phyloP scores from a whole-genome alignment of 192 early-diverging fungal species.

The Coemansia sp. region DNA sequence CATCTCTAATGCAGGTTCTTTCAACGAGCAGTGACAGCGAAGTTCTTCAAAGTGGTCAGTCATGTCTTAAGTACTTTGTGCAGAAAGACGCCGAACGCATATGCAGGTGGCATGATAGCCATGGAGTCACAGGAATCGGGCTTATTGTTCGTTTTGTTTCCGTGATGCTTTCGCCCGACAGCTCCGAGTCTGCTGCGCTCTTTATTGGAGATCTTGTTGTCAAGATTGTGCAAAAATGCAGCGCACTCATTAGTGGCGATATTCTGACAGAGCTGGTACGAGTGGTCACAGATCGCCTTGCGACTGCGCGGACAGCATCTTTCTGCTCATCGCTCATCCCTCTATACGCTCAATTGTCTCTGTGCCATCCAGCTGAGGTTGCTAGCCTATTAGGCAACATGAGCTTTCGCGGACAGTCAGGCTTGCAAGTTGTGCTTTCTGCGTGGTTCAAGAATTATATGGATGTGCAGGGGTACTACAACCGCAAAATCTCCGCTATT shows the following conservation, averaged over 20 bases:
- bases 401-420: slow-evolving; percentile 62
- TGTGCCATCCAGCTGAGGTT: slow-evolving; percentile 67
- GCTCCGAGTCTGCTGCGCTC: slow-evolving; percentile 77
- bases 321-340: slow-evolving; percentile 86
- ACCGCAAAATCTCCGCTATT: slow-evolving; percentile 74
- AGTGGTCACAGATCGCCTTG: slow-evolving; percentile 72
- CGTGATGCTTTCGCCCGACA: slow-evolving; percentile 71
- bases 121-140: slow-evolving; percentile 67
- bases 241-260: slow-evolving; percentile 20
- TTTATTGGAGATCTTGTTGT: slow-evolving; percentile 91
- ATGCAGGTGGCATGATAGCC: slow-evolving; percentile 66
- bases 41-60: slow-evolving; percentile 87
- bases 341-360: slow-evolving; percentile 85
- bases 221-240: slow-evolving; percentile 81
- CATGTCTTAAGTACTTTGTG: slow-evolving; percentile 79
- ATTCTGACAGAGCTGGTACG: slow-evolving; percentile 74
- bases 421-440: slow-evolving; percentile 73
- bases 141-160: slow-evolving; percentile 81
- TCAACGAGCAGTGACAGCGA: slow-evolving; percentile 68
- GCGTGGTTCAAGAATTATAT: slow-evolving; percentile 84
- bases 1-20: slow-evolving; percentile 74
- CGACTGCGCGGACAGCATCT: slow-evolving; percentile 70
- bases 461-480: slow-evolving; percentile 81
- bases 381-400: slow-evolving; percentile 68
- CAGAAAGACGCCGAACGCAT: slow-evolving; percentile 74